Base-by-base conservation (phyloP, 768 basidiomycete species). In the Suillus spraguei region DNA sequence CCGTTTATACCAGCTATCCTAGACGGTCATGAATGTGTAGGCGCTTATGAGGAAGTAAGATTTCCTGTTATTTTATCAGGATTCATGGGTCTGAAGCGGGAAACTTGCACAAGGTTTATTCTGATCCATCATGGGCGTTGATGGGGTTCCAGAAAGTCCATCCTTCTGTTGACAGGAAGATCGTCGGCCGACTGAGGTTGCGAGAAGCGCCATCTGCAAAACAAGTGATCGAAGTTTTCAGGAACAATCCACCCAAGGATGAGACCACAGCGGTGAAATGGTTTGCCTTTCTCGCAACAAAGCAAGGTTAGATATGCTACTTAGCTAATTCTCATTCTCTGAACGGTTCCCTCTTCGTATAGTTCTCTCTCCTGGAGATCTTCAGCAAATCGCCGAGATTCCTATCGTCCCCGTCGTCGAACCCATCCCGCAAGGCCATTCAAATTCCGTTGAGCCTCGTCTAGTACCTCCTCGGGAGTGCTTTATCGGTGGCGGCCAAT, bases 1-100 rank as follows among this genome's bases (percentile, higher is more conserved):
- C 78, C 89, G 0, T 98, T 91, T 77, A 84, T 98, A 47, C 95
- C 96, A 2, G 88, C 92, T 3, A 64, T 83, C 2, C 80, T 81
- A 38, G 77, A 79, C 1, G 76, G 79, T 9, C 81, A 80, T 11
- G 68, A 75, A 13, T 80, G 83, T 56, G 70, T 92, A 61, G 87
- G 85, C 0, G 83, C 82, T 36, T 88, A 87, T n/a, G 79, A 81
- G 65, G 87, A 92, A 72, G 92, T 91, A 49, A 44, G 79, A 67
- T 28, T 46, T 39, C 46, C 59, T 62, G 14, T 36, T 59, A n/a
- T 59, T 49, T 35, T 35, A 13, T 50, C 44, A 20, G 41, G 9
- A 41, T 39, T 33, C 36, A 13, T 39, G 17, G 24, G 59, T 3
- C 11, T 61, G 55, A 56, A 11, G 17, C 1, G 17, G 24, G 6